Evolutionary conservation across 2,329 filamentous ascomycete genomes (phyloP).

Genomic region (Capronia epimyces): DNA sequence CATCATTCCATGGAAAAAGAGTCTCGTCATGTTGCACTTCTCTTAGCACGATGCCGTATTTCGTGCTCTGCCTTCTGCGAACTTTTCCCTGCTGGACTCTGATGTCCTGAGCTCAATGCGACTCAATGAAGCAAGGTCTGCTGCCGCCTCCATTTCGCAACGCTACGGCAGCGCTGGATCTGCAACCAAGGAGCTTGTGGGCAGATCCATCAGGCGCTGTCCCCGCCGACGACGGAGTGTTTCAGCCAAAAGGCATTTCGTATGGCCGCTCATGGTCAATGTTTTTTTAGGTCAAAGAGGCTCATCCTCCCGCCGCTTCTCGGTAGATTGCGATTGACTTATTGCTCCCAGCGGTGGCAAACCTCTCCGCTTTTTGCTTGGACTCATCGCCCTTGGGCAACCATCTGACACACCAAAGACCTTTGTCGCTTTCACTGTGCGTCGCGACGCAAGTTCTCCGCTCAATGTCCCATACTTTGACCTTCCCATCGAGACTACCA

Average conservation of each 20-base stretch:
- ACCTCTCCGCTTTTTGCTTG: constrained; percentile 54
- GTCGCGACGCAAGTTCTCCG: constrained; percentile 80
- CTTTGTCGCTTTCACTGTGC: constrained; percentile 81
- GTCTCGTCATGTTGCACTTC: neutral
- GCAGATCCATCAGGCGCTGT: neutral
- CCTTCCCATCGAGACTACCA: constrained; percentile 85
- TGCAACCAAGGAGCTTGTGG: neutral
- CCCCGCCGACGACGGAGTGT: neutral
- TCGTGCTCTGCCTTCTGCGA: neutral
- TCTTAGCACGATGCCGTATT: neutral
- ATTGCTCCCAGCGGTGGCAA: constrained; percentile 73
- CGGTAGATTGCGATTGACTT: constrained; percentile 74
- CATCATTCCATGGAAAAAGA: neutral
- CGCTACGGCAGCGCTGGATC: no score
- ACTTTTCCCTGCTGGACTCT: neutral
- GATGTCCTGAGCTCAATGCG: neutral
- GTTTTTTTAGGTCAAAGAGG: neutral
- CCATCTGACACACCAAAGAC: constrained; percentile 80
- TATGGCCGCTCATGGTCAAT: neutral
- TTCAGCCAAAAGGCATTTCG: neutral
- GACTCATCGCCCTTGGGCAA: constrained; percentile 58
- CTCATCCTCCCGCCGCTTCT: constrained; percentile 66
- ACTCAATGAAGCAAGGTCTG: no score
- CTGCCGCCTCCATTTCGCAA: no score
- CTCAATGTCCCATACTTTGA: constrained; percentile 92